Base-by-base conservation (phyloP, 2,329 filamentous ascomycete genomes). In the Colletotrichum liaoningense region DNA sequence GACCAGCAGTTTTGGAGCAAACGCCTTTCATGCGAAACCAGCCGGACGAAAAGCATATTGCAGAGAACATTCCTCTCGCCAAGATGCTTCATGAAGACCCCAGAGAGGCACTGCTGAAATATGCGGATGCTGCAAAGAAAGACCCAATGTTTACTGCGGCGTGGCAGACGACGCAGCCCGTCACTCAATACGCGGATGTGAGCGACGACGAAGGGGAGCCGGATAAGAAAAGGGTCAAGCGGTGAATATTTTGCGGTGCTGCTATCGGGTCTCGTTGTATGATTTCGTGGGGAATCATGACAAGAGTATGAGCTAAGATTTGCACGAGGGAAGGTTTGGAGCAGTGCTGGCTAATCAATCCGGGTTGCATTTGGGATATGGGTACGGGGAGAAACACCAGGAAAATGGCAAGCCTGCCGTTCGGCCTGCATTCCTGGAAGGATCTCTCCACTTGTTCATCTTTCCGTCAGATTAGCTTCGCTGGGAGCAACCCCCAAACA, bases 1-100 rank as follows among this genome's bases (percentile, higher is more conserved):
- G 95, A 74, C 97, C 97, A n/a, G 92, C 97, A 77, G 89, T 97
- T 58, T 96, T 95, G 4, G 88, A 90, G 70, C 90, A 93, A 67
- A 98, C 97, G 11, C 97, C 97, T 0, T 98, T 98, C 80, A 93
- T 94, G 78, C 97, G 97, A 83, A 94, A 89, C 73, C 94, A 97
- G 79, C 95, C 96, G 0, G 95, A 98, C 81, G 94, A 96, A 81
- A 93, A 93, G 79, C 94, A 97, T 81, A 94, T 99, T 74, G 93
- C 92, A 78, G 91, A 96, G 80, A 94, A 94, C 76, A 97, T 98
- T 66, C 95, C 95, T 33, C 88, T 98, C 14, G 96, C 95, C 75
- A 92, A 91, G 75, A 97, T 99, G 94, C 88, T 97, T 60, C 95
- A 99, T 82, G 97, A 99, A 82, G 97, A 99, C 85, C 97, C 97